Conservation (phyloP, 768 basidiomycete genomes). For the Strobilomyces echinocephalus region DNA sequence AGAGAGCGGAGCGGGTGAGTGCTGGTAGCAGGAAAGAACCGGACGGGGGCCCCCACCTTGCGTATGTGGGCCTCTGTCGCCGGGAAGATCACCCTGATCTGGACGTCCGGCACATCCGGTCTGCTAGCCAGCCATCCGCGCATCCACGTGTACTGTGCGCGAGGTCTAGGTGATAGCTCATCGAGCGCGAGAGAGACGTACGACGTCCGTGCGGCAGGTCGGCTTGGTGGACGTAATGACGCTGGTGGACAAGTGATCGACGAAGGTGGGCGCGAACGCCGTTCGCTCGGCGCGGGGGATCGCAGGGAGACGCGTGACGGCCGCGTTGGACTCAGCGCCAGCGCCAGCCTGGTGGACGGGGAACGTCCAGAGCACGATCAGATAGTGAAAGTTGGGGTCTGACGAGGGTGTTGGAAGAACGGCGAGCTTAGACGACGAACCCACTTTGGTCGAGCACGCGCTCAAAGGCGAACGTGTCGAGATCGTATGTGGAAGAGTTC, state of each 20-base stretch:
- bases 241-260: constrained; percentile 33
- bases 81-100: constrained; percentile 81
- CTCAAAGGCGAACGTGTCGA: too few relatives aligned
- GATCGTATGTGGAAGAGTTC: too few relatives aligned
- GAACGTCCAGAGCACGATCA: constrained; percentile 67
- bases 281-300: constrained; percentile 80
- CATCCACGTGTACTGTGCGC: constrained; percentile 41
- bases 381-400: constrained; percentile 58
- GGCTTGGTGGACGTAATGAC: constrained; percentile 40
- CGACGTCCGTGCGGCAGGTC: constrained; percentile 66
- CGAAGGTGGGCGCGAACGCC: constrained; percentile 42
- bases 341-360: constrained; percentile 20
- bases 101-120: constrained; percentile 55
- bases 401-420: background rate
- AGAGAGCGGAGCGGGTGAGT: background rate
- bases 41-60: constrained; percentile 38
- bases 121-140: constrained; percentile 61
- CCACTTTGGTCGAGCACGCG: too few relatives aligned
- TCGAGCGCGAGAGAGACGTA: constrained; percentile 27
- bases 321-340: background rate
- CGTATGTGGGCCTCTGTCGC: constrained; percentile 86
- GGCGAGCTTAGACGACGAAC: too few relatives aligned
- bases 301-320: constrained; percentile 38
- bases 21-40: too few relatives aligned
- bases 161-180: background rate